Base-by-base conservation (phyloP, 2,329 filamentous ascomycete genomes). In the Penicillium sp. region DNA sequence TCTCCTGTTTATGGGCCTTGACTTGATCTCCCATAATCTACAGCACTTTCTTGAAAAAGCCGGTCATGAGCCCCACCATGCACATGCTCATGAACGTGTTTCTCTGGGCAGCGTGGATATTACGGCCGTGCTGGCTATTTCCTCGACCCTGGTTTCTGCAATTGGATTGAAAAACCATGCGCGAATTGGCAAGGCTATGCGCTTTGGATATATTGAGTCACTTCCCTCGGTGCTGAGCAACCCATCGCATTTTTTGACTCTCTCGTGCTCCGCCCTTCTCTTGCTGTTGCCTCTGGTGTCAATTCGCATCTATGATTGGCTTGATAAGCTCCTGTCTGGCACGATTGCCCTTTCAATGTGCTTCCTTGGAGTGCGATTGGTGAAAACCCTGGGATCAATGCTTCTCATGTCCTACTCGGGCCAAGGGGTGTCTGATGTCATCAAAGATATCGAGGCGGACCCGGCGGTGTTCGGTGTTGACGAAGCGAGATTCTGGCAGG, bases 401-500 rank as follows among this genome's bases (percentile, higher is more conserved):
- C 82, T 99, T 28, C 81, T 99, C 52, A 96, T 99, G 92, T 92
- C 88, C 3, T 96, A 95, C 69, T 76, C 73, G 11, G 74, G 79
- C 11, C 69, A 71, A 20, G 79, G 83, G 4, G 85, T 94, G 1
- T 79, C 83, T 3, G 85, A 87, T 20, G 86, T 96, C n/a, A 79
- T 96, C 63, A 82, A 83, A 50, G 90, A 95, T 69, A 92, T 99
- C 46, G 87, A 91, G 69, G 81, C 85, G 1, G 91, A 96, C 63
- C 84, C 88, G 1, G 81, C 82, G 49, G 85, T 97, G 24, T 81
- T 82, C 40, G 81, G 81, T 1, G 85, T 99, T 42, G 90, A 96
- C 51, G 92, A 96, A 65, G 92, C 92, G 1, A 86, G 91, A 67
- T 96, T 99, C 72, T 99, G 94, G 94, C 94, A 99, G 76, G 94